Percentiles rank a stretch among this genome's conserved stretches.
phyloP scores from a whole-genome alignment of 176 grass and related monocot species.

The Bothriochloa decipiens region DNA sequence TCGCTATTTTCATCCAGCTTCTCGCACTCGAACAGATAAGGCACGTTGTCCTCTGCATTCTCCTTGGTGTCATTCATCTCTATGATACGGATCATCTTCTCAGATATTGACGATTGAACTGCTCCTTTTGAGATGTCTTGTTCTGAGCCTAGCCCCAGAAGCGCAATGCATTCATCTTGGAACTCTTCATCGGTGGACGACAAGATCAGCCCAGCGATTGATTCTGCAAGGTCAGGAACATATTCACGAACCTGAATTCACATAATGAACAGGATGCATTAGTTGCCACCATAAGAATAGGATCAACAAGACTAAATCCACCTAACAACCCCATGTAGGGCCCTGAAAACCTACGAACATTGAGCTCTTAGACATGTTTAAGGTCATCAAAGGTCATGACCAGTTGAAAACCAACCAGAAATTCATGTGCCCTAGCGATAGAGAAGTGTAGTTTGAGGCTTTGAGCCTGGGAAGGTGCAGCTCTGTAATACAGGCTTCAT shows the following conservation, averaged over 20 bases:
- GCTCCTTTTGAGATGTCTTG: conserved; percentile 32
- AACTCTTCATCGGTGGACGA: conserved; percentile 61
- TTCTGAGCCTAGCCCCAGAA: conserved; percentile 55
- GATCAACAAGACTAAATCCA: not conserved
- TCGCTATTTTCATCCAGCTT: conserved; percentile 30
- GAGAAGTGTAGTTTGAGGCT: not conserved
- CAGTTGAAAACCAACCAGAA: not conserved
- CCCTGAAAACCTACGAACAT: not conserved
- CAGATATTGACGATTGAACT: conserved; percentile 50
- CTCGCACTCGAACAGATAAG: conserved; percentile 67
- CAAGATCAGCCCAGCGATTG: conserved; percentile 58
- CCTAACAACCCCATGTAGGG: not conserved
- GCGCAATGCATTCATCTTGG: conserved; percentile 51
- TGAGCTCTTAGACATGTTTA: not conserved
- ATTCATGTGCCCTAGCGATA: not conserved
- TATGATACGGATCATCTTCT: conserved; percentile 63
- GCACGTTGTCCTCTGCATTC: conserved; percentile 27
- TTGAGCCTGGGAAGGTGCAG: not conserved
- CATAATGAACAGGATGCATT: not conserved
- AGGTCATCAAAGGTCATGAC: not conserved
- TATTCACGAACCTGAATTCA: conserved; percentile 51
- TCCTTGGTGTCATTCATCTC: conserved; percentile 54
- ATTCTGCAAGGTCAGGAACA: conserved; percentile 62
- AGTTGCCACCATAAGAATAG: not conserved
- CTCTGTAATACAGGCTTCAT: not conserved